A percentile compares a stretch with the other conserved stretches of the same genome.
Conservation (phyloP, 768 basidiomycete genomes). For the Amanita muscaria region DNA sequence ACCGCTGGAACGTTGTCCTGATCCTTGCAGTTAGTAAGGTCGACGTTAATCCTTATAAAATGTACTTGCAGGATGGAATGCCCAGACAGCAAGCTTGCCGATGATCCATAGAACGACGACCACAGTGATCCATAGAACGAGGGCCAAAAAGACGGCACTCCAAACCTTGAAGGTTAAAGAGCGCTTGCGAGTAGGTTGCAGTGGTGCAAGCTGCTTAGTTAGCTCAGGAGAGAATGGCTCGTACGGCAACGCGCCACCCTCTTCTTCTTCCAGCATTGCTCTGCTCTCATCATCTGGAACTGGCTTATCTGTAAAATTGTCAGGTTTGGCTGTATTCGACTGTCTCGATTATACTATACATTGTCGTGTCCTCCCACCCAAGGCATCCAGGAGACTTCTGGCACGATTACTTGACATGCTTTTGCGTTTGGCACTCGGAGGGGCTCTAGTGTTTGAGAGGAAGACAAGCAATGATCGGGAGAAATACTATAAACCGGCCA, state of each 20-base stretch:
- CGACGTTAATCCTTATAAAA: background rate
- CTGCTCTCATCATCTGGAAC: slow-evolving; percentile 34
- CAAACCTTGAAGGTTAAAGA: slow-evolving; percentile 12
- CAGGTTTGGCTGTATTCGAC: background rate
- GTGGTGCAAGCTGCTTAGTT: too few relatives aligned
- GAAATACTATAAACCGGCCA: too few relatives aligned
- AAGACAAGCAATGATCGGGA: too few relatives aligned
- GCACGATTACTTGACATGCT: too few relatives aligned
- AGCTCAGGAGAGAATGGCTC: slow-evolving; percentile 20
- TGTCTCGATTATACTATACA: background rate
- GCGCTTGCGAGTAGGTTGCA: background rate
- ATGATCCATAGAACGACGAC: background rate
- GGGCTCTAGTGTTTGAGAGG: too few relatives aligned
- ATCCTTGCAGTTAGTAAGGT: background rate
- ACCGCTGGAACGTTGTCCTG: slow-evolving; percentile 35
- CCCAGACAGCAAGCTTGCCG: slow-evolving; percentile 37
- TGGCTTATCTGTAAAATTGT: slow-evolving; percentile 27
- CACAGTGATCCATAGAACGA: background rate
- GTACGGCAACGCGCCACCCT: slow-evolving; percentile 24
- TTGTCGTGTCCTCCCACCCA: too few relatives aligned
- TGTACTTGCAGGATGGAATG: slow-evolving; percentile 30
- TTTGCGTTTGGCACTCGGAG: too few relatives aligned
- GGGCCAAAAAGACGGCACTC: slow-evolving; percentile 11
- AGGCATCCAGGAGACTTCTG: too few relatives aligned
- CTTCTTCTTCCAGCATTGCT: slow-evolving; percentile 21